phyloP scores from a whole-genome alignment of 208 protist species.

The Histomonas meleagridis region DNA sequence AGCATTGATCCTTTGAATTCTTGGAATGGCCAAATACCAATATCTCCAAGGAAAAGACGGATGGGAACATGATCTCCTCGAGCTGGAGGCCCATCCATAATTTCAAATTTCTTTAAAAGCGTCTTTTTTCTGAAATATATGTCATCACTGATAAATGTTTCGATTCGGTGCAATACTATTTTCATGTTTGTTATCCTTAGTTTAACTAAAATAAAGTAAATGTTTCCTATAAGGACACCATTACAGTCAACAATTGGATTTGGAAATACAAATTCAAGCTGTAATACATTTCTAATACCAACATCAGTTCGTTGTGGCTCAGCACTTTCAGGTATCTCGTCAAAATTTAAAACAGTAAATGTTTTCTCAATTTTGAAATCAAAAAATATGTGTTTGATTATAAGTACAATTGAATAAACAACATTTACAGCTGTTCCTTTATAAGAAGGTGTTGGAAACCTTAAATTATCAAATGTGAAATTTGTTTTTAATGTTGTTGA shows the following conservation, averaged over 20 bases:
- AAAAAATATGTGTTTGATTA: not conserved
- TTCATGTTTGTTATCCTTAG: not conserved
- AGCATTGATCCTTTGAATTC: not conserved
- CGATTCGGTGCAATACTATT: not conserved
- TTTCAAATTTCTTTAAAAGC: not conserved
- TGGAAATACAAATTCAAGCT: conserved; percentile 23
- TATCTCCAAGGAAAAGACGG: not conserved
- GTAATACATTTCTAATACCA: conserved; percentile 26
- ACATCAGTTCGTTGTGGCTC: not conserved
- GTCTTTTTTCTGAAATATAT: not conserved
- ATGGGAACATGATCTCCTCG: conserved; percentile 17
- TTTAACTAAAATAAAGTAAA: conserved; percentile 24
- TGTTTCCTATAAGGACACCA: not conserved
- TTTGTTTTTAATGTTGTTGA: not conserved
- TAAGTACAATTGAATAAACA: not conserved
- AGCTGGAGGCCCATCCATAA: not conserved
- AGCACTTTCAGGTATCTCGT: no score
- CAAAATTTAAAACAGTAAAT: not conserved
- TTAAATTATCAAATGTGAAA: not conserved
- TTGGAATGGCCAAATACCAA: not conserved
- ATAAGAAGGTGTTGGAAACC: not conserved
- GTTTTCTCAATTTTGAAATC: not conserved
- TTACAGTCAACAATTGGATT: not conserved
- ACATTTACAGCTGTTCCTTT: not conserved
- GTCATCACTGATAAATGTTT: not conserved